Evolutionary conservation across 345 rosid genomes (phyloP).

Genomic region (Gossypioides kirkii): DNA sequence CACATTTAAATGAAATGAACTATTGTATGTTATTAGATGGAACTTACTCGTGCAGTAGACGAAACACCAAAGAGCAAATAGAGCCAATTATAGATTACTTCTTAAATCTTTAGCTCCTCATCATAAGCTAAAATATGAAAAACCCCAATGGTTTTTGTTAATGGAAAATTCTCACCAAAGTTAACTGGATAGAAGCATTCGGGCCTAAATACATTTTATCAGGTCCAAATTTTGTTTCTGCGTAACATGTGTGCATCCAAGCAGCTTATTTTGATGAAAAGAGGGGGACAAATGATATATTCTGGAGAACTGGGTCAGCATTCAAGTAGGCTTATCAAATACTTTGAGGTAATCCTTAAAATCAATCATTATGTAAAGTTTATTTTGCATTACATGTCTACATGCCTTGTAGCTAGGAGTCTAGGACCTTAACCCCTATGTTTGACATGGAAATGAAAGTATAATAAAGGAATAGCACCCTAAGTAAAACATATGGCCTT

Average conservation of each 20-base stretch:
- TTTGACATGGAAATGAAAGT: neutral
- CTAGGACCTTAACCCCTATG: neutral
- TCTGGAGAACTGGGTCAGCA: constrained; percentile 48
- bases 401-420: neutral
- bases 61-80: neutral
- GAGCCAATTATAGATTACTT: neutral
- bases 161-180: neutral
- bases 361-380: neutral
- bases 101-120: neutral
- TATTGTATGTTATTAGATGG: neutral
- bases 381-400: neutral
- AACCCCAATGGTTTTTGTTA: neutral
- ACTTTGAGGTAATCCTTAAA: constrained; percentile 40
- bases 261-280: constrained; percentile 50
- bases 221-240: neutral
- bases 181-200: too few relatives aligned
- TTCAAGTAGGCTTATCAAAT: constrained; percentile 46
- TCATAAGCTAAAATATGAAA: neutral
- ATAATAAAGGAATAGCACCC: neutral
- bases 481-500: neutral
- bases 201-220: neutral
- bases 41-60: neutral
- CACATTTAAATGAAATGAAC: neutral
- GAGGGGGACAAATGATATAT: constrained; percentile 45
- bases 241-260: neutral